Conservation (phyloP, 108 stramenopile species). For the Stephanodiscus minutulus region DNA sequence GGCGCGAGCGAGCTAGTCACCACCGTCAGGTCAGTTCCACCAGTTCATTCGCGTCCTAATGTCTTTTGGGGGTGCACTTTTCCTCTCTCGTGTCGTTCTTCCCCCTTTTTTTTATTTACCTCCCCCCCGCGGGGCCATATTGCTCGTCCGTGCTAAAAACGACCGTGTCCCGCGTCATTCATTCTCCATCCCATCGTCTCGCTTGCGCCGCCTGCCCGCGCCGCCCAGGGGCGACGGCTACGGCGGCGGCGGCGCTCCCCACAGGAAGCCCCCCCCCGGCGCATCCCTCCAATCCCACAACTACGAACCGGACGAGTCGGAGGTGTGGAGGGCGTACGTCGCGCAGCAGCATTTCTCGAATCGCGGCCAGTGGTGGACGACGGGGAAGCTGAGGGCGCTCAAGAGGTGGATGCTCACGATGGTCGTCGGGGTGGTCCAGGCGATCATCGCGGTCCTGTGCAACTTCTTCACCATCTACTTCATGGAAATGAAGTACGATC, state of each 20-base stretch:
- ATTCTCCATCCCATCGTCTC: too few relatives aligned
- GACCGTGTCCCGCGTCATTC: too few relatives aligned
- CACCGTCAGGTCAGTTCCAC: conserved; percentile 24
- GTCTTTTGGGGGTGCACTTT: too few relatives aligned
- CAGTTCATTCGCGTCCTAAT: too few relatives aligned
- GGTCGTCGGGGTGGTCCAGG: conserved; percentile 80
- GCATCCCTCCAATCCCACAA: conserved; percentile 72
- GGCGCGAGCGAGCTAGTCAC: conserved; percentile 42
- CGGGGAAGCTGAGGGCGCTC: conserved; percentile 73
- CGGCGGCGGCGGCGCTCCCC: conserved; percentile 66
- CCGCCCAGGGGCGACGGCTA: conserved; percentile 55
- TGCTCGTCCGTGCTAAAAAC: not conserved
- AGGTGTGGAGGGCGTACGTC: conserved; percentile 86
- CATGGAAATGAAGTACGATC: conserved; percentile 64
- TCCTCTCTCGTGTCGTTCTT: too few relatives aligned
- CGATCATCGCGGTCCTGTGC: conserved; percentile 67
- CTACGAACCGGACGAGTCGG: conserved; percentile 89
- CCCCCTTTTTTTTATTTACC: too few relatives aligned
- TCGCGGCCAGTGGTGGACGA: conserved; percentile 93
- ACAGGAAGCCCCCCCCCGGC: conserved; percentile 1
- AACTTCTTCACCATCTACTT: conserved; percentile 61
- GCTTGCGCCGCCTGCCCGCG: too few relatives aligned
- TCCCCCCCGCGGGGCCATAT: too few relatives aligned
- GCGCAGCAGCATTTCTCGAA: conserved; percentile 84
- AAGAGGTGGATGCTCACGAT: conserved; percentile 86